Conservation (phyloP, 257 asterid genomes). For the Nemophila menziesii region DNA sequence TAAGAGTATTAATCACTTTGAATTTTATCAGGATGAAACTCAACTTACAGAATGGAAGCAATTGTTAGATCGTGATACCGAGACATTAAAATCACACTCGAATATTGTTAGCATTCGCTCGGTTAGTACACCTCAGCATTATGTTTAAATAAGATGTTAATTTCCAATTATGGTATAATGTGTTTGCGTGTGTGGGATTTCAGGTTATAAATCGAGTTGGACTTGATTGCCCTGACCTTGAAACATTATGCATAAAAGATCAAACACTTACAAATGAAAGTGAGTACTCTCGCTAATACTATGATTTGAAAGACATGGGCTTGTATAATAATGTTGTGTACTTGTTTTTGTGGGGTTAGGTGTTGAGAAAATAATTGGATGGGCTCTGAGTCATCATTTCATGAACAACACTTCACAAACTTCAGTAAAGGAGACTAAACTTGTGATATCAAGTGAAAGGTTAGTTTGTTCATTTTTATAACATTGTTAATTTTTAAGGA, state of each 20-base stretch:
- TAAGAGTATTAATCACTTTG: neutral
- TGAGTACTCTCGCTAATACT: conserved; percentile 21
- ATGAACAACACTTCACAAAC: conserved; percentile 55
- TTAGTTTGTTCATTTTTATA: conserved; percentile 5
- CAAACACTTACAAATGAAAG: conserved; percentile 79
- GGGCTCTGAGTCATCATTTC: conserved; percentile 83
- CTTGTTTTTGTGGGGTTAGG: conserved; percentile 30
- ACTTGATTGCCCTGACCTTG: conserved; percentile 66
- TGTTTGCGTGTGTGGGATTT: conserved; percentile 1
- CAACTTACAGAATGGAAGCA: conserved; percentile 77
- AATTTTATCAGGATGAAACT: conserved; percentile 53
- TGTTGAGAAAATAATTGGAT: conserved; percentile 66
- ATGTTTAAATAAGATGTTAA: neutral
- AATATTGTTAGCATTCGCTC: conserved; percentile 60
- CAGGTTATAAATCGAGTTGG: conserved; percentile 52
- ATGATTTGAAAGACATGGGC: conserved; percentile 9
- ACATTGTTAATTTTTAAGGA: conserved; percentile 16
- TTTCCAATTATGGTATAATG: neutral
- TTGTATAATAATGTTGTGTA: conserved; percentile 11
- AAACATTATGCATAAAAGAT: conserved; percentile 63
- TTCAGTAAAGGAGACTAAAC: conserved; percentile 36
- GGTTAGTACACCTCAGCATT: conserved; percentile 28
- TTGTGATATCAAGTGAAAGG: conserved; percentile 59
- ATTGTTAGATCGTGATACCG: conserved; percentile 74
- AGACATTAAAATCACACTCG: conserved; percentile 72